Evolutionary conservation across 257 asterid species (phyloP).

Genomic region (Thymus mandschuricus): DNA sequence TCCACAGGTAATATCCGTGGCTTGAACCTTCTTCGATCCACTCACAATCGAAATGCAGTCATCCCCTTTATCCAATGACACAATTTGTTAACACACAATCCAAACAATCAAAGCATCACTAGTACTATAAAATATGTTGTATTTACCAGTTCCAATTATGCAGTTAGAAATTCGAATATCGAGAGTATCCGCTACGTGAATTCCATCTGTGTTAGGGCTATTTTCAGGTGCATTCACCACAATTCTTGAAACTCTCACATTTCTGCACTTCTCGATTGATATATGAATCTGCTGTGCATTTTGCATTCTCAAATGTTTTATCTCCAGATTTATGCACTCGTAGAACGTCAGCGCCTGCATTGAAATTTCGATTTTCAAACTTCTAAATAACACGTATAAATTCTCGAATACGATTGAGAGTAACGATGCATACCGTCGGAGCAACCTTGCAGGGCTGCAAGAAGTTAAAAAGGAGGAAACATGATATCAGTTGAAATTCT

Average conservation of each 20-base stretch:
- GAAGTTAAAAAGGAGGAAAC: background rate
- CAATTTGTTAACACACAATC: background rate
- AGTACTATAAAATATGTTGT: background rate
- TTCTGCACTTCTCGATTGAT: slow-evolving; percentile 52
- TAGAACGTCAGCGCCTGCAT: slow-evolving; percentile 75
- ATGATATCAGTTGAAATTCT: background rate
- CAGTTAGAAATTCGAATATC: slow-evolving; percentile 54
- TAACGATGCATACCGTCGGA: slow-evolving; percentile 65
- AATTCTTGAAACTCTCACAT: slow-evolving; percentile 55
- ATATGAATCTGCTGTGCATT: slow-evolving; percentile 80
- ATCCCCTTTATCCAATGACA: slow-evolving; percentile 55
- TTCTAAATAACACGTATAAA: too few species aligned
- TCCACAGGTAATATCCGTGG: slow-evolving; percentile 65
- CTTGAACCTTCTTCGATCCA: slow-evolving; percentile 58
- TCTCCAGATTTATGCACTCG: slow-evolving; percentile 56
- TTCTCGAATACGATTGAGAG: background rate
- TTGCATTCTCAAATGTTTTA: slow-evolving; percentile 53
- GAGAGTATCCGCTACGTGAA: slow-evolving; percentile 61
- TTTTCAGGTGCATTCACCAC: slow-evolving; percentile 57
- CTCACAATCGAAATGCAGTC: slow-evolving; percentile 85
- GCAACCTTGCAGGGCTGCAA: slow-evolving; percentile 79
- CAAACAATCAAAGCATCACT: background rate
- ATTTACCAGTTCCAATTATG: slow-evolving; percentile 66
- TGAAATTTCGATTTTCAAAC: background rate
- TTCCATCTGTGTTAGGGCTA: slow-evolving; percentile 94